Evolutionary conservation across 495 filamentous ascomycete species (phyloP).

Genomic region (Tuber microsphaerosporum): DNA sequence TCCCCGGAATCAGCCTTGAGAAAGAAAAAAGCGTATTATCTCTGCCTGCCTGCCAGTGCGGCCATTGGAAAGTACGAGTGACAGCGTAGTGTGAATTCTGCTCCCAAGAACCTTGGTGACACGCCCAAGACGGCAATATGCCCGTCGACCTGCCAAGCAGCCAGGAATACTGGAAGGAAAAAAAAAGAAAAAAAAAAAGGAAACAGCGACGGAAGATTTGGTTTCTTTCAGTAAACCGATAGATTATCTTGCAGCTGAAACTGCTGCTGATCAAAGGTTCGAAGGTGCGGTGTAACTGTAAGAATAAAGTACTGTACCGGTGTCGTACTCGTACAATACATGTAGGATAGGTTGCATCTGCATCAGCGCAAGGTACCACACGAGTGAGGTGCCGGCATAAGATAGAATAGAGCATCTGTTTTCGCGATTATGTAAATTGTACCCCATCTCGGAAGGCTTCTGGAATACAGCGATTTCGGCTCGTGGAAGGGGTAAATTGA

Average conservation of each 20-base stretch:
- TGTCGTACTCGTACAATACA: not conserved
- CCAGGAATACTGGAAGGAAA: not conserved
- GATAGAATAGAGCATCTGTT: not conserved
- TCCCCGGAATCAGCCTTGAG: not conserved
- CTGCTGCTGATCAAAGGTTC: not conserved
- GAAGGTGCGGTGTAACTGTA: not conserved
- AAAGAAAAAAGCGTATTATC: not conserved
- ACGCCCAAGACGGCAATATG: not conserved
- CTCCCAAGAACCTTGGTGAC: not conserved
- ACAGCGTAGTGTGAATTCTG: not conserved
- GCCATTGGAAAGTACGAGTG: not conserved
- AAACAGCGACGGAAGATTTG: too few species aligned
- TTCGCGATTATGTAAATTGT: not conserved
- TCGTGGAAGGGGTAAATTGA: not conserved
- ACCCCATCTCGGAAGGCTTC: constrained; percentile 1
- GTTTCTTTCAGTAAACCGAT: not conserved
- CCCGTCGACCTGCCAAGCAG: not conserved
- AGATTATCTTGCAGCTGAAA: not conserved
- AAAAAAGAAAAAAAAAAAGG: not conserved
- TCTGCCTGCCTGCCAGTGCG: not conserved
- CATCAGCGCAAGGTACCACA: not conserved
- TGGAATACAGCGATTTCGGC: not conserved
- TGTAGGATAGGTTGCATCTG: not conserved
- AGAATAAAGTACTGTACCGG: not conserved
- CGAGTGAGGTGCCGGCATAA: not conserved